Evolutionary conservation across 768 basidiomycete genomes (phyloP).

Genomic region (Tricholoma hemisulphureum): DNA sequence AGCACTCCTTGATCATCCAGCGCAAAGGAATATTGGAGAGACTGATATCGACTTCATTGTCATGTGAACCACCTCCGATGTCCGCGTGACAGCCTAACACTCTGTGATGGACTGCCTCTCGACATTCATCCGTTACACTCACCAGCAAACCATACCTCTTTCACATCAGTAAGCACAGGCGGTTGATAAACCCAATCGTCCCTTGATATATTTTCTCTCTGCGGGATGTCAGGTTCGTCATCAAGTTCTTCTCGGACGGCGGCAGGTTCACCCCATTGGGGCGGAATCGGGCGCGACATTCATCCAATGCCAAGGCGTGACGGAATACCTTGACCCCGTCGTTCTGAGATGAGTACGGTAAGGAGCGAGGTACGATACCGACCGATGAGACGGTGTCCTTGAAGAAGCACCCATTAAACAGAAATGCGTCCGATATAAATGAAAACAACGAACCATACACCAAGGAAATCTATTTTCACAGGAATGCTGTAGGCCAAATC

Average conservation of each 20-base stretch:
- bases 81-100: slow-evolving; percentile 4
- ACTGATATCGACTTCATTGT: neutral
- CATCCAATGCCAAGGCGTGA: slow-evolving; percentile 64
- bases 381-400: slow-evolving; percentile 75
- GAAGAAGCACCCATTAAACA: neutral
- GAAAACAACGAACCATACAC: slow-evolving; percentile 44
- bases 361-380: slow-evolving; percentile 47
- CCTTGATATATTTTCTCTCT: too few relatives aligned
- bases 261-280: slow-evolving; percentile 42
- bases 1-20: slow-evolving; percentile 10
- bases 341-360: slow-evolving; percentile 59
- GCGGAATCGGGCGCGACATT: slow-evolving; percentile 59
- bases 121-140: neutral
- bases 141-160: slow-evolving; percentile 68
- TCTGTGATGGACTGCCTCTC: neutral
- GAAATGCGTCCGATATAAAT: too few relatives aligned
- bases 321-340: slow-evolving; percentile 56
- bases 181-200: too few relatives aligned
- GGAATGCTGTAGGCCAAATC: slow-evolving; percentile 44
- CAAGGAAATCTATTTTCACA: slow-evolving; percentile 58
- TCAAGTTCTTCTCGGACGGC: neutral
- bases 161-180: slow-evolving; percentile 33
- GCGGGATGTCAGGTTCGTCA: slow-evolving; percentile 10
- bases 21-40: slow-evolving; percentile 6
- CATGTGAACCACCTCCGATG: slow-evolving; percentile 2